Percentiles rank a stretch among this genome's conserved stretches.
Conservation (phyloP, 176 grass and related monocot species). For the Avena insularis region DNA sequence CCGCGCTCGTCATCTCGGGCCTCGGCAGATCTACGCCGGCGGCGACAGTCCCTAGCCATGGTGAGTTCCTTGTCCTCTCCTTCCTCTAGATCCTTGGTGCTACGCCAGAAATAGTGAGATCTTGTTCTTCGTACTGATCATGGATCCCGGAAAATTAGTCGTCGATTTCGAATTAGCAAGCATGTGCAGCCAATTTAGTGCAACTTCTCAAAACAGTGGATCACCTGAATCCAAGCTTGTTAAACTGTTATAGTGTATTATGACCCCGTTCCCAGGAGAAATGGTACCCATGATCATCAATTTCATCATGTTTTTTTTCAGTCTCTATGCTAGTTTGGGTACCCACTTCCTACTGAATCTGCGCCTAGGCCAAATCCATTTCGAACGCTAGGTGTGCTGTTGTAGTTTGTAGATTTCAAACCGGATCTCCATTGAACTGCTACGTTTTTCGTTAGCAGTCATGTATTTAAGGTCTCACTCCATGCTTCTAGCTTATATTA, state of each 20-base stretch:
- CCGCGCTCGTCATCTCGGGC: not conserved
- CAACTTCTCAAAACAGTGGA: not conserved
- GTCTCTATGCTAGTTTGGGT: not conserved
- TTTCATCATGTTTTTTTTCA: not conserved
- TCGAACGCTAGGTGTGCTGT: not conserved
- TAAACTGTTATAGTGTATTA: not conserved
- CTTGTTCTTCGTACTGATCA: not conserved
- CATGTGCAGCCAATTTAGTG: not conserved
- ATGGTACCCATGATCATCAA: not conserved
- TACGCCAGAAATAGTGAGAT: not conserved
- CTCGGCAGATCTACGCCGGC: slow-evolving; percentile 8
- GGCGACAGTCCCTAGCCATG: not conserved
- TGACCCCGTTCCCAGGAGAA: not conserved
- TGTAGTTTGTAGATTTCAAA: not conserved
- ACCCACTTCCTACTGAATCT: not conserved
- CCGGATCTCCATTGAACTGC: not conserved
- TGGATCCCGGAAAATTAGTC: not conserved
- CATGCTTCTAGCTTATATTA: not conserved
- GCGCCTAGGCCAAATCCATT: not conserved
- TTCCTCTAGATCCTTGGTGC: not conserved
- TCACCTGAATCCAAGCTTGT: not conserved
- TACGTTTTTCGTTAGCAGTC: not conserved
- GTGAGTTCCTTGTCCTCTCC: not conserved
- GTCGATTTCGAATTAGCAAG: not conserved
- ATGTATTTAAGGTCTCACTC: not conserved